Evolutionary conservation across 2,329 filamentous ascomycete species (phyloP).

Genomic region (Trichophyton rubrum): DNA sequence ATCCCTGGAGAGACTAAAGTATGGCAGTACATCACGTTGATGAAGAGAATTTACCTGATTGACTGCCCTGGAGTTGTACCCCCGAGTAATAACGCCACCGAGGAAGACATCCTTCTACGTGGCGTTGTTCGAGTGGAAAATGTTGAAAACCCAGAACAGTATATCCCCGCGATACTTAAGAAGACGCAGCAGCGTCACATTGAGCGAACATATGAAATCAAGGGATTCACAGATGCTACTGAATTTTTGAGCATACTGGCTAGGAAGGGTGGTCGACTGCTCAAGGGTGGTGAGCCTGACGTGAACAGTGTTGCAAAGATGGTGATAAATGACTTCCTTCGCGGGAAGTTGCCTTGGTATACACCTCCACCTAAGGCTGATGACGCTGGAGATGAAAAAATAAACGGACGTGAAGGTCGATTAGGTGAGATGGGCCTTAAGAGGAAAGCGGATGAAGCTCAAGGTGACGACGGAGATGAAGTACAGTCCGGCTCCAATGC

Average conservation of each 20-base stretch:
- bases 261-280: conserved; percentile 69
- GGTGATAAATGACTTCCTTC: conserved; percentile 89
- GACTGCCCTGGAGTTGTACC: conserved; percentile 96
- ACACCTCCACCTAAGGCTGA: conserved; percentile 57
- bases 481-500: conserved; percentile 15
- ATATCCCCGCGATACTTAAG: conserved; percentile 69
- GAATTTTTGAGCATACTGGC: conserved; percentile 81
- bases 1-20: conserved; percentile 96
- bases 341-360: conserved; percentile 95
- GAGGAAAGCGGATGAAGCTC: conserved; percentile 56
- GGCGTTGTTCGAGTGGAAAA: conserved; percentile 92
- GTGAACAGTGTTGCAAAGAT: conserved; percentile 92
- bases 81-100: conserved; percentile 68
- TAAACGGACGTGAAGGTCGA: conserved; percentile 62
- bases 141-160: conserved; percentile 91
- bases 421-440: conserved; percentile 72
- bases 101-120: conserved; percentile 75
- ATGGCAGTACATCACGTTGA: conserved; percentile 93
- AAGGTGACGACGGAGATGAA: conserved; percentile 22
- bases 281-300: conserved; percentile 90
- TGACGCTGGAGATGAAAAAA: conserved; percentile 29
- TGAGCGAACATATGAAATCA: conserved; percentile 83
- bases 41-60: conserved; percentile 90
- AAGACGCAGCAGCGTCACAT: conserved; percentile 78
- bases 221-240: conserved; percentile 60